Base-by-base conservation (phyloP, 129 eudicot genomes). In the Ambrosia trifida region DNA sequence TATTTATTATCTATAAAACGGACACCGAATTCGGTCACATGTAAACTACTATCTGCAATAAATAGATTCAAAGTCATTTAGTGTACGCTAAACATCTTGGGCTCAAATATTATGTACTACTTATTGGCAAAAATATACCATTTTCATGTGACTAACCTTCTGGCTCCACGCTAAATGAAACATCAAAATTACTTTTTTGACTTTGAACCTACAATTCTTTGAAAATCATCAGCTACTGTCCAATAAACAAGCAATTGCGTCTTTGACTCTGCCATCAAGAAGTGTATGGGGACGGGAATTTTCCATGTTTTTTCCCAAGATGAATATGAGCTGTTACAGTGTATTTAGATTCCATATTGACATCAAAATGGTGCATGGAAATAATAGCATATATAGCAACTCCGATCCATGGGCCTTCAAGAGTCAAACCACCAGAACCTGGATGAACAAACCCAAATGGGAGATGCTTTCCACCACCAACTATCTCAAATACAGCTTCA, bases 371-470 rank as follows among this genome's bases (percentile, higher is more conserved):
- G 43, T 43, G 40, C 14, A 12, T 13, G 19, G 9, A 47, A 38
- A 70, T 24, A 70, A 36, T 52, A 53, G 38, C 74, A 33, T 65
- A 70, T 70, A 70, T 38, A 33, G 65, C 65, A 36, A 70, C 40
- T 53, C 74, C 74, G 18, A 70, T 57, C 63, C 74, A 69, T 38
- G 74, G 64, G 51, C 64, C 64, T 16, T 69, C 33, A 33, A 69
- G 11, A 8, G 11, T 20, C n/a, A 69, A 32, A 13, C 40, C 41
- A 3, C 16, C 31, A 4, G 8, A 17, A 0, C 5, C 16, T 52
- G 20, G 49, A 32, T 4, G 49, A 60, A 13, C 17, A 43, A 68
- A 68, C 32, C 16, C 31, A 1, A 31, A 10, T 32, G 73, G 73
- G 33, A 68, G n/a, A 31, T 33, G 46, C 3, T 61, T 24, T 24